Evolutionary conservation across 768 basidiomycete genomes (phyloP).

Genomic region (Lanmaoa pseudosensibilis): DNA sequence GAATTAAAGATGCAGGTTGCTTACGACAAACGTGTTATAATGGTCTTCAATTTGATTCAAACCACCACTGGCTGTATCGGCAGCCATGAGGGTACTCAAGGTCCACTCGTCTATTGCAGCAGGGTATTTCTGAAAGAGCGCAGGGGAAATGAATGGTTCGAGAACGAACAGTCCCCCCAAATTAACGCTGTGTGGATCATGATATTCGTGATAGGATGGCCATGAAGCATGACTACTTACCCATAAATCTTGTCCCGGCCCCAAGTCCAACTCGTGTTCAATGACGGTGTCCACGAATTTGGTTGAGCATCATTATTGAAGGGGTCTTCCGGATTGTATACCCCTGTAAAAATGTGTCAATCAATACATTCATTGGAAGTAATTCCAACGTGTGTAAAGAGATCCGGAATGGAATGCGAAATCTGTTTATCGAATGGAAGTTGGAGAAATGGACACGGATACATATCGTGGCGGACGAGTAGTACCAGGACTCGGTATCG

Average conservation of each 20-base stretch:
- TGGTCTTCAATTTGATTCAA: constrained; percentile 70
- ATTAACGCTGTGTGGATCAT: constrained; percentile 51
- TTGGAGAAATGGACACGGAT: background rate
- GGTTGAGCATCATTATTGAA: constrained; percentile 73
- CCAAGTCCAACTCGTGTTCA: constrained; percentile 76
- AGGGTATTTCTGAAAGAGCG: constrained; percentile 60
- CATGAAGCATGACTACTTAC: constrained; percentile 35
- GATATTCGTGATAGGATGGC: constrained; percentile 10
- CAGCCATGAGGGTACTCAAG: constrained; percentile 62
- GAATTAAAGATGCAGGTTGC: constrained; percentile 26
- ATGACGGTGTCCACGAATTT: constrained; percentile 78
- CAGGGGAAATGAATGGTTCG: constrained; percentile 77
- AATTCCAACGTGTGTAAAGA: background rate
- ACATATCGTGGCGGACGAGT: background rate
- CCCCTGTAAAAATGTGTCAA: constrained; percentile 44
- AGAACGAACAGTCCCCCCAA: constrained; percentile 74
- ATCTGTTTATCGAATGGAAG: background rate
- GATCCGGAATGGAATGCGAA: background rate
- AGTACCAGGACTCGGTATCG: background rate
- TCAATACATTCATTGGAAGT: background rate
- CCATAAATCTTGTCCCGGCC: constrained; percentile 61
- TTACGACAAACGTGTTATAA: constrained; percentile 80
- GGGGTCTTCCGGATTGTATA: constrained; percentile 66
- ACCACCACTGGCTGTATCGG: constrained; percentile 61
- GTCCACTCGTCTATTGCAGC: constrained; percentile 65